Evolutionary conservation across 1,139 yeast species (phyloP), one percentile per base, ranked within the genome.

Genomic region (Yamadazyma diospyri): DNA sequence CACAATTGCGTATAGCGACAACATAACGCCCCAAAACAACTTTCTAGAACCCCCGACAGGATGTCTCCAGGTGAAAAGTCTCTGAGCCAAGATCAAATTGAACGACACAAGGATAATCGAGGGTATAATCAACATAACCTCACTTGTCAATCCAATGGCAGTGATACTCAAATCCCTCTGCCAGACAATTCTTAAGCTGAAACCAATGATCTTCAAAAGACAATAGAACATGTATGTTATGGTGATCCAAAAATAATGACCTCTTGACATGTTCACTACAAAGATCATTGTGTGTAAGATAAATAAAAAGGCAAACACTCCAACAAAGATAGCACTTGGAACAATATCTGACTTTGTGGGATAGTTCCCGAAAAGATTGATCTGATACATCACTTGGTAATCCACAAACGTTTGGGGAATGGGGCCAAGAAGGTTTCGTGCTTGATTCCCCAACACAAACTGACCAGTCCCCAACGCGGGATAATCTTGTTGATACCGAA

Each of bases 1-100:
- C 18, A 83, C 89, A 32, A 79, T 41, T 3, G 56, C 51, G 51
- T 84, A 83, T 23, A 76, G 48, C 1, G 54, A 34, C 29, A 70
- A 50, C 83, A 83, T 79, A 26, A 64, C 38, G 11, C 45, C 42
- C 77, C 82, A 77, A 50, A 81, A 79, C 29, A 69, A 48, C 35
- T 54, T 60, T 29, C 75, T 55, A 15, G 78, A 68, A 35, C 92
- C 94, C 19, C 83, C 76, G 30, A 78, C 82, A 3, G 94, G 94
- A 51, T 84, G 94, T 50, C 85, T 66, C 87, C 92, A 81, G 6
- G 89, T 81, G 59, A 82, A 83, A 28, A 83, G 66, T 45, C 94
- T 70, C 54, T 83, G 92, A 4, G 88, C 88, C 40, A 84, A 61
- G 27, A 81, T 72, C 55, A 82, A 69, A 49, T 81, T 79, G 43